Percentiles rank a stretch among this genome's conserved stretches.
phyloP scores from a whole-genome alignment of 305 asterid species.

The Fraxinus velutina region DNA sequence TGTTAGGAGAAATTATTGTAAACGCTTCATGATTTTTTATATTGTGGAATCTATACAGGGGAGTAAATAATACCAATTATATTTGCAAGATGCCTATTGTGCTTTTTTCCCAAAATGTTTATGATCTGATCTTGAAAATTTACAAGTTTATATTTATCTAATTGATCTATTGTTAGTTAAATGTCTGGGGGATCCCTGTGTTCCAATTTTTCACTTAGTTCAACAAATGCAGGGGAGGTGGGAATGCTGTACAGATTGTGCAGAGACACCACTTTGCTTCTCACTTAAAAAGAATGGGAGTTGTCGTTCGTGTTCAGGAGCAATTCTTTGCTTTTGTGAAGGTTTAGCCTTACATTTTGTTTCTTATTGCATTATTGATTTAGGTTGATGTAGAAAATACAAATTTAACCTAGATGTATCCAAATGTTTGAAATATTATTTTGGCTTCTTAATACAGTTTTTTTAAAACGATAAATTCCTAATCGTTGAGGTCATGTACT shows the following conservation, averaged over 20 bases:
- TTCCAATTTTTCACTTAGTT: constrained; percentile 18
- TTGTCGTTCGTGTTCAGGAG: constrained; percentile 89
- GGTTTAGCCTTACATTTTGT: constrained; percentile 37
- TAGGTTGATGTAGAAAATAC: background rate
- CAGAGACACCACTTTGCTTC: constrained; percentile 99
- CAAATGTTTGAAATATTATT: background rate
- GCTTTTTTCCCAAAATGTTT: background rate
- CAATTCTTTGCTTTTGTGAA: constrained; percentile 84
- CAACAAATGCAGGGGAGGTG: constrained; percentile 69
- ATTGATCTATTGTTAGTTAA: background rate
- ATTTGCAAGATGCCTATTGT: background rate
- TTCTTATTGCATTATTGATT: background rate
- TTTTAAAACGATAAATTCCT: background rate
- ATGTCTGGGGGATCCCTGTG: constrained; percentile 16
- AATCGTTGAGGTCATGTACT: background rate
- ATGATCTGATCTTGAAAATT: constrained; percentile 3
- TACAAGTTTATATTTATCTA: background rate
- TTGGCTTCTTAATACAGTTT: background rate
- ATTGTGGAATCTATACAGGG: background rate
- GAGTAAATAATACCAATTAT: background rate
- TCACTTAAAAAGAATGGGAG: constrained; percentile 92
- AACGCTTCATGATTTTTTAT: background rate
- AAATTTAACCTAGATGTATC: background rate
- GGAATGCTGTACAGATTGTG: constrained; percentile 84
- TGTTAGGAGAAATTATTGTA: background rate